These are phyloP conservation scores for Globisporangium camurandrum DNA, from an alignment of 352 stramenopile species.

Conservation along the genomic window DNA sequence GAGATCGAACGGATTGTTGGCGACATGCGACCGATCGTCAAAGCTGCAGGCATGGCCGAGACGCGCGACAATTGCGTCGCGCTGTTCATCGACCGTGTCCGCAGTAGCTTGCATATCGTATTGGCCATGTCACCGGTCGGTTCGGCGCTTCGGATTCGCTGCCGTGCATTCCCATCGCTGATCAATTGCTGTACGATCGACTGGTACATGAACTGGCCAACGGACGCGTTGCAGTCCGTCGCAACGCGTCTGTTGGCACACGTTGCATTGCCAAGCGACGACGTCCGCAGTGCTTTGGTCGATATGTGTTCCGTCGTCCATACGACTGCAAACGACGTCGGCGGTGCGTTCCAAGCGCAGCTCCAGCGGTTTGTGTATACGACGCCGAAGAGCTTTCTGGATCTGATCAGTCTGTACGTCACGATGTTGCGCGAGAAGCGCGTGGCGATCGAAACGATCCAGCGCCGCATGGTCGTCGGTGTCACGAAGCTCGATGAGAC, in stretches of 20 bases:
- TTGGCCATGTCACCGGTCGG: conserved; percentile 93
- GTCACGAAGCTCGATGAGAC: conserved; percentile 93
- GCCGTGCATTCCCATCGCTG: conserved; percentile 90
- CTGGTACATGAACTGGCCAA: conserved; percentile 94
- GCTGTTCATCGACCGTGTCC: conserved; percentile 87
- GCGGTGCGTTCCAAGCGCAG: conserved; percentile 85
- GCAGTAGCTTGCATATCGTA: conserved; percentile 92
- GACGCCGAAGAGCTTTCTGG: conserved; percentile 95
- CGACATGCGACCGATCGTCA: conserved; percentile 90
- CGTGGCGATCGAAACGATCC: conserved; percentile 71
- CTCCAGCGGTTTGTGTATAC: conserved; percentile 91
- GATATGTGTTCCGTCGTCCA: conserved; percentile 92
- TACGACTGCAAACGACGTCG: conserved; percentile 85
- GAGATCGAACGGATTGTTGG: conserved; percentile 91
- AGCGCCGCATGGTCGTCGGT: conserved; percentile 87
- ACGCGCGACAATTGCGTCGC: conserved; percentile 88
- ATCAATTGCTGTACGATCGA: conserved; percentile 97
- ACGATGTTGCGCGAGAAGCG: conserved; percentile 90
- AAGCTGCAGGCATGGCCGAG: conserved; percentile 82
- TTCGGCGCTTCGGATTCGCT: conserved; percentile 87
- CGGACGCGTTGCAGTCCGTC: conserved; percentile 88
- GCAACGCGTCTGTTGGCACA: conserved; percentile 82
- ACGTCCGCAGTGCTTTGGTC: conserved; percentile 70
- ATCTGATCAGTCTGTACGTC: conserved; percentile 93
- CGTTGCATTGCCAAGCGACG: conserved; percentile 68